Evolutionary conservation across 2,329 filamentous ascomycete species (phyloP).

Genomic region (Cytospora paraplurivora): DNA sequence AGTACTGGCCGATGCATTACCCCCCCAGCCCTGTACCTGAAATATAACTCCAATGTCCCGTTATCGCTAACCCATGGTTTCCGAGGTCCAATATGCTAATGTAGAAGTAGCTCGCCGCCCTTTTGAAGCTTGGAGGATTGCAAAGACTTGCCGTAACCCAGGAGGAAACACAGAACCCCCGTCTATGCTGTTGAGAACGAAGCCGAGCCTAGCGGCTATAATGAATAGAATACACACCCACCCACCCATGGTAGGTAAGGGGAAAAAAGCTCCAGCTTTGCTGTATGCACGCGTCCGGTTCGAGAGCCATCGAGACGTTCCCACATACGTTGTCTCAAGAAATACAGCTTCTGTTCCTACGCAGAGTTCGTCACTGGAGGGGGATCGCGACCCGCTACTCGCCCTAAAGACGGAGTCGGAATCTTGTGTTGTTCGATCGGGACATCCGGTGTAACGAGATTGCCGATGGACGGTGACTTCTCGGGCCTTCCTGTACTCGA

Average conservation of each 20-base stretch:
- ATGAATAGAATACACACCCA: background rate
- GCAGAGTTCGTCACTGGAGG: slow-evolving; percentile 26
- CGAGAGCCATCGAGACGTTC: background rate
- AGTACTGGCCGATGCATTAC: background rate
- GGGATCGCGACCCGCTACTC: slow-evolving; percentile 16
- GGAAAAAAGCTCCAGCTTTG: background rate
- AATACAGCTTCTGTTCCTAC: background rate
- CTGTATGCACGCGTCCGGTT: background rate
- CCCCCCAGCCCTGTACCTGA: background rate
- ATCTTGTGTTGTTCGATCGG: slow-evolving; percentile 15
- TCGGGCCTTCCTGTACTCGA: slow-evolving; percentile 19
- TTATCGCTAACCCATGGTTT: background rate
- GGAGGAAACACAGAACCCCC: background rate
- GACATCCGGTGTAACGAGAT: slow-evolving; percentile 28
- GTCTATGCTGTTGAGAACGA: background rate
- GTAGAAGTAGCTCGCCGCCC: slow-evolving; percentile 3
- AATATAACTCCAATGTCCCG: background rate
- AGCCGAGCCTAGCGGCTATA: background rate
- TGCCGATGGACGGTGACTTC: slow-evolving; percentile 30
- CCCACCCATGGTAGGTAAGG: background rate
- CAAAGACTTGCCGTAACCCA: slow-evolving; percentile 6
- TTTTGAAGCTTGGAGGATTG: slow-evolving; percentile 5
- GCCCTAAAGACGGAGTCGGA: slow-evolving; percentile 9
- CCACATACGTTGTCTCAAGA: background rate
- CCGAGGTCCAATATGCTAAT: slow-evolving; percentile 10